Base-by-base conservation (phyloP, 1,284 basidiomycete genomes). In the Sporisorium scitamineum region DNA sequence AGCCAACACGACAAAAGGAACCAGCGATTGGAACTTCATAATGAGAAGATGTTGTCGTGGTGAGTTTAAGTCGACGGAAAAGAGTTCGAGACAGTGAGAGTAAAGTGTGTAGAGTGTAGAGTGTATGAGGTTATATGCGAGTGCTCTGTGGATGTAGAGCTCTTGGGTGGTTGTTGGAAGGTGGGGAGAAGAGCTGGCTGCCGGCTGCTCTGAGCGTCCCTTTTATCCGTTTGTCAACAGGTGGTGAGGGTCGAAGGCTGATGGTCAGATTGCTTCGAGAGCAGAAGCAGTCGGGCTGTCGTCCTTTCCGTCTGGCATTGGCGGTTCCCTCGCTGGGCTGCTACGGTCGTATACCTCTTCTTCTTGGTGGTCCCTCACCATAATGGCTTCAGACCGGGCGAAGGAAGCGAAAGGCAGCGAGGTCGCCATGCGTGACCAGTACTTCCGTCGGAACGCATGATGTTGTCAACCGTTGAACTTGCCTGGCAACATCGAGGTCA, bases 21-120 rank as follows among this genome's bases (percentile, higher is more conserved):
- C 54, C 14, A 73, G 45, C 16, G 61, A 53, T 27, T 73, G 70
- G 29, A 65, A 32, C 58, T 73, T 73, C 70, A 73, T 73, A 16
- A 24, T 54, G 53, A 32, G n/a, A 26, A n/a, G 39, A 16, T 31
- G 53, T n/a, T 31, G 32, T 47, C 27, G 18, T 47, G 42, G 22
- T 26, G 31, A 24, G 31, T 4, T 32, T 16, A 31, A 18, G 41
- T 22, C 1, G 54, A 47, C 20, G 39, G 39, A 20, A 5, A 16
- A 4, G n/a, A 42, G 39, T 42, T 42, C 39, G 39, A 42, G 39
- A 20, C 39, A 9, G 39, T 20, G 44, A n/a, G 11, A 24, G n/a
- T n/a, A n/a, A n/a, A n/a, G n/a, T n/a, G n/a, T n/a, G n/a, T n/a
- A n/a, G n/a, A n/a, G 20, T 29, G 32, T 37, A 34, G 31, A 52